These are phyloP conservation scores for Chytriomyces sp. DNA, from an alignment of 192 early-diverging fungal genomes.

Conservation along the genomic window DNA sequence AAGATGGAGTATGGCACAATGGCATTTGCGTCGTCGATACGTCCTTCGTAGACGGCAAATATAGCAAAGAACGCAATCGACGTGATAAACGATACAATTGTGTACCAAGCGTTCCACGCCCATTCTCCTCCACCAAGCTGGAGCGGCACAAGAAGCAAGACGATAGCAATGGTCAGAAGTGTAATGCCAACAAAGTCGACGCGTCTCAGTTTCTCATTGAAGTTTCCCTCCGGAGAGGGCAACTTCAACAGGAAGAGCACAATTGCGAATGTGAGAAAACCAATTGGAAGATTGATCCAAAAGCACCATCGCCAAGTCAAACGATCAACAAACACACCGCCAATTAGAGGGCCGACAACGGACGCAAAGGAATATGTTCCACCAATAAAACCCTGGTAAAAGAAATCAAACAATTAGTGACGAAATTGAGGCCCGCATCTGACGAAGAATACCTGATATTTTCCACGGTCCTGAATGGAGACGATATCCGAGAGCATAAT, in stretches of 20 bases:
- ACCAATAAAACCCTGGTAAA: conserved; percentile 81
- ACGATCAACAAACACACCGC: conserved; percentile 71
- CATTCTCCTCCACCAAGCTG: conserved; percentile 69
- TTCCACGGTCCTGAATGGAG: conserved; percentile 71
- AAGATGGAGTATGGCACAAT: conserved; percentile 66
- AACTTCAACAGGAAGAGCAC: conserved; percentile 57
- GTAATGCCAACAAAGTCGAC: conserved; percentile 67
- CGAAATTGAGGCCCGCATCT: conserved; percentile 73
- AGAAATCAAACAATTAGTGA: conserved; percentile 73
- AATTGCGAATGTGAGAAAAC: conserved; percentile 56
- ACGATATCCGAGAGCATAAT: conserved; percentile 89
- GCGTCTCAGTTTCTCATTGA: conserved; percentile 53
- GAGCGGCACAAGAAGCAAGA: conserved; percentile 62
- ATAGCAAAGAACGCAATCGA: conserved; percentile 57
- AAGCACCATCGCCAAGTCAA: conserved; percentile 53
- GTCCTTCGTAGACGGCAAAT: conserved; percentile 64
- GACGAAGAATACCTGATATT: conserved; percentile 56
- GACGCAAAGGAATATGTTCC: conserved; percentile 73
- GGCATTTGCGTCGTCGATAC: conserved; percentile 59
- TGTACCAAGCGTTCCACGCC: conserved; percentile 57
- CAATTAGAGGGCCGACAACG: conserved; percentile 78
- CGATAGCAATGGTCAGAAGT: conserved; percentile 50
- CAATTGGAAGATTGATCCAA: conserved; percentile 74
- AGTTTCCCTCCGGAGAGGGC: conserved; percentile 48
- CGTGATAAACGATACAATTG: conserved; percentile 66